phyloP scores from a whole-genome alignment of 2,329 filamentous ascomycete species.

The Fonsecaea pedrosoi region DNA sequence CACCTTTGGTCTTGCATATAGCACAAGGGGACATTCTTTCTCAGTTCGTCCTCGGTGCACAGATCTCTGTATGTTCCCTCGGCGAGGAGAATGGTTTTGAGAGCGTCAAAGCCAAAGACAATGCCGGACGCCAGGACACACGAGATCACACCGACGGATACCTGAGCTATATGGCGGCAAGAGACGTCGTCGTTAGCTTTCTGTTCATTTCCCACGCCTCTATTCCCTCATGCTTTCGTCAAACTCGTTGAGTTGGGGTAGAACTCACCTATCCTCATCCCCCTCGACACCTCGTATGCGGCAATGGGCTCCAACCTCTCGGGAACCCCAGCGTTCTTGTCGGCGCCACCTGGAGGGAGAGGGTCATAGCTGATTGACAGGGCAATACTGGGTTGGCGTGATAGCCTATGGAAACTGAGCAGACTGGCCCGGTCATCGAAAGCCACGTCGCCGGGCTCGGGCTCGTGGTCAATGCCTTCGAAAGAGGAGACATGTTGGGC shows the following conservation, averaged over 20 bases:
- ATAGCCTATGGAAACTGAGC: slow-evolving; percentile 7
- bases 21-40: slow-evolving; percentile 58
- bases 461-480: slow-evolving; percentile 57
- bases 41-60: slow-evolving; percentile 62
- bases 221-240: background rate
- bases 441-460: slow-evolving; percentile 36
- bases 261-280: slow-evolving; percentile 45
- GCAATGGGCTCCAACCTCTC: slow-evolving; percentile 55
- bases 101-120: slow-evolving; percentile 82
- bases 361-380: slow-evolving; percentile 58
- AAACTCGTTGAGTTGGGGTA: background rate
- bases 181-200: background rate
- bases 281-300: slow-evolving; percentile 57
- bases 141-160: slow-evolving; percentile 69
- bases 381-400: slow-evolving; percentile 46
- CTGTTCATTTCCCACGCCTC: background rate
- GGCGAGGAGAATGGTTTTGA: slow-evolving; percentile 79
- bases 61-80: slow-evolving; percentile 73
- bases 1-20: slow-evolving; percentile 63
- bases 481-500: slow-evolving; percentile 59
- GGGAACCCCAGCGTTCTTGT: slow-evolving; percentile 41
- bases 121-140: slow-evolving; percentile 79
- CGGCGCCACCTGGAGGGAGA: slow-evolving; percentile 45
- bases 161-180: slow-evolving; percentile 58
- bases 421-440: slow-evolving; percentile 24